phyloP scores from a whole-genome alignment of 164 flowering plant species.

The Aristolochia contorta region DNA sequence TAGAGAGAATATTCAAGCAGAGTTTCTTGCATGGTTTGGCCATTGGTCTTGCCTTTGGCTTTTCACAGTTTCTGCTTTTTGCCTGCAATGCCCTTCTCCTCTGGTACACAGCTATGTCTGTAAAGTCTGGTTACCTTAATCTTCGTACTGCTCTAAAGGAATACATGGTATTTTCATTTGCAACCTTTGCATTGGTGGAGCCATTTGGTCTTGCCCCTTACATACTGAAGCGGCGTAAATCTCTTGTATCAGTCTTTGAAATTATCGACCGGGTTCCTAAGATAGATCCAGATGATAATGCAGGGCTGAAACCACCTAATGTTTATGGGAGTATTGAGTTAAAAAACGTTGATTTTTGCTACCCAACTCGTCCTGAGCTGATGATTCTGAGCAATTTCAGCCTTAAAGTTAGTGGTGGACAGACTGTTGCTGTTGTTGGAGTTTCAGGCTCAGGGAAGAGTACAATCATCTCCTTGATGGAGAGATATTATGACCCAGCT shows the following conservation, averaged over 20 bases:
- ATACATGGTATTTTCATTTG: constrained; percentile 93
- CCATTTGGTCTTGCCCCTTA: constrained; percentile 98
- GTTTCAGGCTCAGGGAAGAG: constrained; percentile 98
- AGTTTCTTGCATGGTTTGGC: constrained; percentile 87
- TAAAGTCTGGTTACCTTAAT: constrained; percentile 32
- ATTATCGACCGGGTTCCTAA: constrained; percentile 84
- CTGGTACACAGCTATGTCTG: constrained; percentile 73
- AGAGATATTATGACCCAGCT: constrained; percentile 88
- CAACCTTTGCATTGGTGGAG: constrained; percentile 94
- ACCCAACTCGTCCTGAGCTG: constrained; percentile 85
- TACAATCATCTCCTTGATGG: constrained; percentile 79
- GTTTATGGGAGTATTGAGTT: constrained; percentile 90
- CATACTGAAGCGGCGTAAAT: constrained; percentile 78
- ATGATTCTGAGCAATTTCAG: constrained; percentile 83
- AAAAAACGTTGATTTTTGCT: constrained; percentile 81
- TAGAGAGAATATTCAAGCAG: constrained; percentile 59
- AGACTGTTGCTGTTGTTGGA: constrained; percentile 93
- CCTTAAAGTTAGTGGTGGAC: constrained; percentile 90
- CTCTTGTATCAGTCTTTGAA: constrained; percentile 84
- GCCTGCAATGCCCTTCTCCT: constrained; percentile 94
- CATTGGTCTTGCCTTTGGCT: constrained; percentile 87
- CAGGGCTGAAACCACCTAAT: constrained; percentile 81
- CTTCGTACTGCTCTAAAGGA: constrained; percentile 78
- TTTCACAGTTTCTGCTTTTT: constrained; percentile 97
- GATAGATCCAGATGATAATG: constrained; percentile 80